These are phyloP conservation scores for Iodosphaeria phyllophila DNA, from an alignment of 2,329 filamentous ascomycete genomes.

Conservation along the genomic window DNA sequence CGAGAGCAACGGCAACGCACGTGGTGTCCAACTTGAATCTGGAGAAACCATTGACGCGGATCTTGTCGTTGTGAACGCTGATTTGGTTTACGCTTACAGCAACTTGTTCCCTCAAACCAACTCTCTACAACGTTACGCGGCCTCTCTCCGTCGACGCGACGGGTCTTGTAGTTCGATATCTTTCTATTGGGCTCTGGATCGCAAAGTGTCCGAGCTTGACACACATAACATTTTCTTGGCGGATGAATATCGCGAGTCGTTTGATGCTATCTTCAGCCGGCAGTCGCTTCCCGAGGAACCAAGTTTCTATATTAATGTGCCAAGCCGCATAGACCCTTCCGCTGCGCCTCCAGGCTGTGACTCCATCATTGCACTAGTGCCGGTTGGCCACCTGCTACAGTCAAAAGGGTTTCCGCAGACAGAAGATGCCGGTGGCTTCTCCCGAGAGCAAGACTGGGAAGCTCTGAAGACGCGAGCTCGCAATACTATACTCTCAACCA, in stretches of 20 bases:
- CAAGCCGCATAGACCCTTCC: conserved; percentile 45
- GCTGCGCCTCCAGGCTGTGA: conserved; percentile 50
- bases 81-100: conserved; percentile 57
- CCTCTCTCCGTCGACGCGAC: conserved; percentile 24
- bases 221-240: conserved; percentile 67
- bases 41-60: conserved; percentile 44
- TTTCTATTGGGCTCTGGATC: conserved; percentile 55
- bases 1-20: conserved; percentile 29
- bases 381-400: conserved; percentile 46
- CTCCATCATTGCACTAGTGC: conserved; percentile 49
- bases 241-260: conserved; percentile 52
- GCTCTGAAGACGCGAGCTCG: conserved; percentile 40
- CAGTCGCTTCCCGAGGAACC: conserved; percentile 49
- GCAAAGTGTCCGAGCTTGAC: conserved; percentile 39
- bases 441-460: conserved; percentile 36
- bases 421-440: conserved; percentile 12
- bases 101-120: conserved; percentile 38
- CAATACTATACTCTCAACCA: conserved; percentile 38
- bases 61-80: conserved; percentile 52
- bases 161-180: conserved; percentile 56
- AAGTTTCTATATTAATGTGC: conserved; percentile 63
- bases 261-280: conserved; percentile 56
- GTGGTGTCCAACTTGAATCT: conserved; percentile 37
- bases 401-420: conserved; percentile 16
- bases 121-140: conserved; percentile 12